Percentiles rank a stretch among this genome's conserved stretches.
Evolutionary conservation across 768 basidiomycete genomes (phyloP).

Genomic region (Lentinula aciculospora): DNA sequence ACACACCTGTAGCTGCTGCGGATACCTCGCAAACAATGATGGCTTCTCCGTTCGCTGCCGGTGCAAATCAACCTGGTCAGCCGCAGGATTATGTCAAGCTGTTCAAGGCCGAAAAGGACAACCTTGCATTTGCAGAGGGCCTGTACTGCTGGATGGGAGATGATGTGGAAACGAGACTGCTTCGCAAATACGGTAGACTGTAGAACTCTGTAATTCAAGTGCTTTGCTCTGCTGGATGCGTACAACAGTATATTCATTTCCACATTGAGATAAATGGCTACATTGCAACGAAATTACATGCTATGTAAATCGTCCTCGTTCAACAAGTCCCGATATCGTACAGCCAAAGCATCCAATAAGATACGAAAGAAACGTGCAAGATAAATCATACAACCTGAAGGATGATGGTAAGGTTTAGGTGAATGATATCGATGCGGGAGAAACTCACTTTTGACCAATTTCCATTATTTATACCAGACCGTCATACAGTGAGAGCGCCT

Average conservation of each 20-base stretch:
- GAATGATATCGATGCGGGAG: neutral
- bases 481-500: slow-evolving; percentile 94
- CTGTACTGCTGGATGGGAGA: slow-evolving; percentile 79
- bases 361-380: neutral
- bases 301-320: neutral
- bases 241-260: neutral
- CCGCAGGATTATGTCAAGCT: slow-evolving; percentile 86
- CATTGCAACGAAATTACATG: slow-evolving; percentile 15
- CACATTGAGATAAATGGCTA: slow-evolving; percentile 19
- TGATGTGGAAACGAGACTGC: slow-evolving; percentile 73
- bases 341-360: neutral
- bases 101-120: slow-evolving; percentile 88
- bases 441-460: neutral
- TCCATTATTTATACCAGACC: slow-evolving; percentile 65
- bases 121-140: slow-evolving; percentile 87
- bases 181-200: slow-evolving; percentile 59
- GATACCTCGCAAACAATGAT: slow-evolving; percentile 75
- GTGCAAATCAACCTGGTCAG: slow-evolving; percentile 43
- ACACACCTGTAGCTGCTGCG: slow-evolving; percentile 46
- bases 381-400: neutral
- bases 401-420: neutral
- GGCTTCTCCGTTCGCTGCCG: slow-evolving; percentile 58
- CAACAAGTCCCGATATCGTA: neutral
- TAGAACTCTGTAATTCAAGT: neutral
- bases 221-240: neutral